phyloP scores from a whole-genome alignment of 2,329 filamentous ascomycete genomes.

The Daldinia eschscholtzii region DNA sequence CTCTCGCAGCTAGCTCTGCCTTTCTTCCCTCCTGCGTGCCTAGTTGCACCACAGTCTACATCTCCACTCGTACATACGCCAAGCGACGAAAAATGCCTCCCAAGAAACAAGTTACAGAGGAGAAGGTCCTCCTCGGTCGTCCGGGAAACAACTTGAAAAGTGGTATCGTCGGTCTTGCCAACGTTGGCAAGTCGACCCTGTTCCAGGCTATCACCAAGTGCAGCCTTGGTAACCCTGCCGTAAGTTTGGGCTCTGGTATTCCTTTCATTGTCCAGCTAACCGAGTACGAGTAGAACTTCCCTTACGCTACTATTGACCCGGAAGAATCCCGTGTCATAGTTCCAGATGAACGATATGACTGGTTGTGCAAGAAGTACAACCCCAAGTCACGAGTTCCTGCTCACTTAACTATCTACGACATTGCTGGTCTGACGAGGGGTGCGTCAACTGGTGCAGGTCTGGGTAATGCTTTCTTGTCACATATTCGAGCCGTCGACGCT shows the following conservation, averaged over 20 bases:
- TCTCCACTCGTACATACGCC: conserved; percentile 68
- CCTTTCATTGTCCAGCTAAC: conserved; percentile 51
- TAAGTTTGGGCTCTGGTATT: conserved; percentile 62
- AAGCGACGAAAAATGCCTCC: conserved; percentile 87
- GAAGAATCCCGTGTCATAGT: conserved; percentile 98
- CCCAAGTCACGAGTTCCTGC: conserved; percentile 97
- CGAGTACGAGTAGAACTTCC: conserved; percentile 80
- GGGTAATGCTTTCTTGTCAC: conserved; percentile 97
- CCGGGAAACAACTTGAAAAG: conserved; percentile 99
- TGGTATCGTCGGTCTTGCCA: conserved; percentile 99
- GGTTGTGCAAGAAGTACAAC: conserved; percentile 95
- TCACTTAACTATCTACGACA: conserved; percentile 98
- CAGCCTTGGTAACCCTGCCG: conserved; percentile 94
- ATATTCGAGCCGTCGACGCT: conserved; percentile 97
- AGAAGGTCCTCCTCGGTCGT: conserved; percentile 95
- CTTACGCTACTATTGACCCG: conserved; percentile 98
- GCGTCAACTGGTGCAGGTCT: conserved; percentile 98
- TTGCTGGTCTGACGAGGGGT: conserved; percentile 94
- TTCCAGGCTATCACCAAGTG: conserved; percentile 99
- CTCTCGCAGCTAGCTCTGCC: conserved; percentile 76
- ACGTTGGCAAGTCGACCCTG: conserved; percentile 98
- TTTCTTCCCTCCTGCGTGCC: conserved; percentile 64
- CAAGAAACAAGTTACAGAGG: conserved; percentile 91
- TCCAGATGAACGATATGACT: conserved; percentile 95
- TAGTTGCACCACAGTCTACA: conserved; percentile 61